These are phyloP conservation scores for Leccinellum rugosiceps DNA, from an alignment of 768 basidiomycete genomes.

Conservation along the genomic window DNA sequence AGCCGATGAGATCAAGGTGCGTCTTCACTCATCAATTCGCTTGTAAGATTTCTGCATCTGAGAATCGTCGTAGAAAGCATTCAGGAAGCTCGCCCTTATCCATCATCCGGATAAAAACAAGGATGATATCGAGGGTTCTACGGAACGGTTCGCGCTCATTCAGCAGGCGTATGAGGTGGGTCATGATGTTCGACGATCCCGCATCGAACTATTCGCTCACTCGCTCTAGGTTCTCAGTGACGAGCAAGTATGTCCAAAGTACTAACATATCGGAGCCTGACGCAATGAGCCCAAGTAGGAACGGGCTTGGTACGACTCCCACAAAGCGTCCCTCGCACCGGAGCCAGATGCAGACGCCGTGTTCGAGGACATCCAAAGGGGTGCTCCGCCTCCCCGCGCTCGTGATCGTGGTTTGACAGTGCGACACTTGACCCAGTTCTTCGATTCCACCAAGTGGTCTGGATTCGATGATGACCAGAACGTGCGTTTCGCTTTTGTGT, in stretches of 20 bases:
- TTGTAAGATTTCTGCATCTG: slow-evolving; percentile 1
- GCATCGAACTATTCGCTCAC: background rate
- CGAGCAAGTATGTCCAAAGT: slow-evolving; percentile 68
- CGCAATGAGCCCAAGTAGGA: slow-evolving; percentile 59
- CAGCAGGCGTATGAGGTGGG: slow-evolving; percentile 95
- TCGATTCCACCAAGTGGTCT: slow-evolving; percentile 68
- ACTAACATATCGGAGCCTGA: slow-evolving; percentile 10
- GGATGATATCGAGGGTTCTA: slow-evolving; percentile 80
- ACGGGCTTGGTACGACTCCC: slow-evolving; percentile 97
- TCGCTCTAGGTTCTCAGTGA: slow-evolving; percentile 89
- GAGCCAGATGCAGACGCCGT: slow-evolving; percentile 83
- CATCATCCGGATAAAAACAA: slow-evolving; percentile 90
- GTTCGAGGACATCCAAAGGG: slow-evolving; percentile 80
- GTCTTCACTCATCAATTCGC: slow-evolving; percentile 2
- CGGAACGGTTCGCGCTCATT: slow-evolving; percentile 78
- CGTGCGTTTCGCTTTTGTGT: slow-evolving; percentile 39
- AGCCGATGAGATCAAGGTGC: slow-evolving; percentile 84
- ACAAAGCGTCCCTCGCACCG: slow-evolving; percentile 74
- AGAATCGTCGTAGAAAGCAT: slow-evolving; percentile 56
- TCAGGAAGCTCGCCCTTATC: slow-evolving; percentile 78
- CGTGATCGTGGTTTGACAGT: slow-evolving; percentile 75
- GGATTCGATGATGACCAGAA: slow-evolving; percentile 61
- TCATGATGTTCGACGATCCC: background rate
- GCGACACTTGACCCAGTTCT: slow-evolving; percentile 80
- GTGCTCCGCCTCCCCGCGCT: slow-evolving; percentile 51